These are phyloP conservation scores for Trametes punicea DNA, from an alignment of 768 basidiomycete genomes.

Conservation along the genomic window DNA sequence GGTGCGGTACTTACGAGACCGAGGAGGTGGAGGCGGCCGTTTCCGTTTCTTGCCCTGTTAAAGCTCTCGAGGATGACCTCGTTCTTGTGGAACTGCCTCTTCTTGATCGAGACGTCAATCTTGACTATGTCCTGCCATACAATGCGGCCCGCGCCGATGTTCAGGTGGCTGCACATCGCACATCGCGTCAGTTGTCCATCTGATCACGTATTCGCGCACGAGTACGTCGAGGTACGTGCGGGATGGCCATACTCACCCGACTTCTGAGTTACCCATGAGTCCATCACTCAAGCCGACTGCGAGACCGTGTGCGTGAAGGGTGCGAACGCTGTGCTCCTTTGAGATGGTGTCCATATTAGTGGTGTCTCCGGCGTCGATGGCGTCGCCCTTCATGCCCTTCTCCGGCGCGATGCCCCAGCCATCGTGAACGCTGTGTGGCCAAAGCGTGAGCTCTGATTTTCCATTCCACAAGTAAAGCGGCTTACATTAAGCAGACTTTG, in stretches of 20 bases:
- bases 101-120: slow-evolving; percentile 91
- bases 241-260: slow-evolving; percentile 58
- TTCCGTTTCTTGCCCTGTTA: slow-evolving; percentile 76
- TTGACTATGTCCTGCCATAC: slow-evolving; percentile 98
- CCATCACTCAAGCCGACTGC: slow-evolving; percentile 92
- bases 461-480: slow-evolving; percentile 7
- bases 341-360: slow-evolving; percentile 88
- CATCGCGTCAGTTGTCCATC: not conserved
- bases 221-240: not conserved
- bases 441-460: not conserved
- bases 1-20: slow-evolving; percentile 57
- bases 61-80: slow-evolving; percentile 66
- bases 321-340: slow-evolving; percentile 67
- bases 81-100: slow-evolving; percentile 80
- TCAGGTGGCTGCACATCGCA: slow-evolving; percentile 66
- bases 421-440: slow-evolving; percentile 74
- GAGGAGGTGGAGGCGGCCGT: slow-evolving; percentile 82
- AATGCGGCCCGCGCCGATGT: slow-evolving; percentile 91
- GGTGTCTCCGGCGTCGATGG: slow-evolving; percentile 81
- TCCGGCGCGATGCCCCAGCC: slow-evolving; percentile 84
- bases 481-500: slow-evolving; percentile 90
- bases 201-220: not conserved
- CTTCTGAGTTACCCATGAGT: slow-evolving; percentile 97
- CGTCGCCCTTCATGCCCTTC: slow-evolving; percentile 77
- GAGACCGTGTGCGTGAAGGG: slow-evolving; percentile 81